Evolutionary conservation across 257 asterid genomes (phyloP).

Genomic region (Solanum chiquidenum): DNA sequence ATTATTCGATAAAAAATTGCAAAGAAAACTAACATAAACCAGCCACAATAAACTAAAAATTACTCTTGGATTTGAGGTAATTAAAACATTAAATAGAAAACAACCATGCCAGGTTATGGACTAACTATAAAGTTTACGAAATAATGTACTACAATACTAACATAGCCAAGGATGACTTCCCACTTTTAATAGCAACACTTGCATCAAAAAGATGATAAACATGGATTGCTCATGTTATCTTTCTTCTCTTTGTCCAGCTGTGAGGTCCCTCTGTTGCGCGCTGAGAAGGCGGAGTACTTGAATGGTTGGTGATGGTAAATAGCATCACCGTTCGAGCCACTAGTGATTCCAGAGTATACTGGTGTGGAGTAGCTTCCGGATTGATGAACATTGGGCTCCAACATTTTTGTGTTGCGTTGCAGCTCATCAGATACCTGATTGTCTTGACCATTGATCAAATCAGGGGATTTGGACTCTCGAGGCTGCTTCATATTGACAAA

Average conservation of each 20-base stretch:
- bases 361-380: neutral
- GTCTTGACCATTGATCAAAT: neutral
- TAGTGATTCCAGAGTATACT: neutral
- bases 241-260: neutral
- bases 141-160: neutral
- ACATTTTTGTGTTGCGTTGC: neutral
- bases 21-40: too few species aligned
- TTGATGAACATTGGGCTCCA: neutral
- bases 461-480: neutral
- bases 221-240: neutral
- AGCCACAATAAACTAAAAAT: neutral
- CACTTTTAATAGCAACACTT: slow-evolving; percentile 11
- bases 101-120: neutral
- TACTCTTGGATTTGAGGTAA: neutral
- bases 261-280: neutral
- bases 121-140: neutral
- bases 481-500: slow-evolving; percentile 14
- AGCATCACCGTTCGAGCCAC: neutral
- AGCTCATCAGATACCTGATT: neutral
- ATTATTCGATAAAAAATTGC: too few species aligned
- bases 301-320: neutral
- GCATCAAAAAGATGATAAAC: neutral
- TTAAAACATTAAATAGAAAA: neutral
- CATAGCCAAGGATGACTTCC: slow-evolving; percentile 36
- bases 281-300: slow-evolving; percentile 4